Evolutionary conservation across 1,284 basidiomycete genomes (phyloP), one percentile per base, ranked within the genome.

Genomic region (Apiotrichum mycotoxinovorans): DNA sequence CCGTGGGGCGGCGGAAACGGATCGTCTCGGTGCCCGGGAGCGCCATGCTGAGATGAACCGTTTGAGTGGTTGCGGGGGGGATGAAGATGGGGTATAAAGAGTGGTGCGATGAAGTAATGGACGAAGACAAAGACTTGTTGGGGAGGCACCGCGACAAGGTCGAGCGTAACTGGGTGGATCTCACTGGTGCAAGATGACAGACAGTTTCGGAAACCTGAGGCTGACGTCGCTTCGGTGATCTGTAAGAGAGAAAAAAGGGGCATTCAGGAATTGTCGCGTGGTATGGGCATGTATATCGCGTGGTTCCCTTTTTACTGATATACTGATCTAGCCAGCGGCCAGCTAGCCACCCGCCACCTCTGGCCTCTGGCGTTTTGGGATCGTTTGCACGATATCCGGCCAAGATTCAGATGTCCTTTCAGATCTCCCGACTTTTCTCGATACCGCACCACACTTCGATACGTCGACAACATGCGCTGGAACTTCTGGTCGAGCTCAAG

Each of bases 21-120:
- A 78, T 62, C 4, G 68, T 71, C 65, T 78, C 74, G 56, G 72
- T 74, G 14, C 76, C 74, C 11, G 76, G 76, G 27, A 59, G 33
- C 23, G 59, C 51, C 64, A 66, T 66, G 34, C 22, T 52, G 44
- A 14, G 46, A 54, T 23, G 46, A 30, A 11, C 20, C 27, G n/a
- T 7, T 27, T 12, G 40, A 45, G 26, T 18, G 1, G 22, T 17
- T 35, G 27, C 17, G 26, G 15, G 23, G 23, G 22, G 10, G 30
- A 30, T n/a, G 18, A 37, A 22, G 20, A 34, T 20, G 40, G 22
- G 18, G 20, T 44, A 50, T 33, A 22, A 27, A 51, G 38, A 52
- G 34, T 14, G n/a, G 27, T 20, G 42, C 26, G 51, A 27, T n/a
- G 17, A 34, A 33, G 27, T n/a, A 41, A 27, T 26, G 14, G 25